Conservation (phyloP, 208 protist species). For the Trichomonas tenax region DNA sequence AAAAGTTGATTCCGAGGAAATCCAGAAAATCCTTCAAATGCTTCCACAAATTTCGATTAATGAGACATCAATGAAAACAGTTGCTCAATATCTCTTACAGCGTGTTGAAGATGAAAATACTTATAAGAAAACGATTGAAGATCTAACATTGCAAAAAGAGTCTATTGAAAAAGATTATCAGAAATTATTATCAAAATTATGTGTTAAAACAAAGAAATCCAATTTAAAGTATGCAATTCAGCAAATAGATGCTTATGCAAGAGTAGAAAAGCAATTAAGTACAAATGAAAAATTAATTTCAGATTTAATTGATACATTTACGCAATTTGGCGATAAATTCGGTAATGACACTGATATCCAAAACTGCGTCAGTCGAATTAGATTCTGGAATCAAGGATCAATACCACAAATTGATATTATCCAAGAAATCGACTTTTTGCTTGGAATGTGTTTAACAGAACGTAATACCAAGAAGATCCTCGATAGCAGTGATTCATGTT, state of each 20-base stretch:
- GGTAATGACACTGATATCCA: neutral
- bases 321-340: neutral
- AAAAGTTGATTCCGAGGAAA: neutral
- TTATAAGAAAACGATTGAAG: neutral
- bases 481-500: neutral
- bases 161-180: neutral
- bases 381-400: neutral
- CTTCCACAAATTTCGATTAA: neutral
- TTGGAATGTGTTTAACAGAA: neutral
- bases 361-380: neutral
- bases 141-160: neutral
- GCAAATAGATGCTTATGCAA: neutral
- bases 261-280: neutral
- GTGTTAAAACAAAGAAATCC: neutral
- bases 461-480: no score
- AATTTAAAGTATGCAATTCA: neutral
- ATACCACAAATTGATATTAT: neutral
- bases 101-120: neutral
- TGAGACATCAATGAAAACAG: neutral
- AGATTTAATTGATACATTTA: neutral
- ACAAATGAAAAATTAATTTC: neutral
- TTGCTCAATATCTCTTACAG: neutral
- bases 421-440: conserved; percentile 2
- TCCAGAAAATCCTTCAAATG: neutral
- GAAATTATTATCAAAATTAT: neutral